Evolutionary conservation across 768 basidiomycete species (phyloP).

Genomic region (Tricholoma sp.): DNA sequence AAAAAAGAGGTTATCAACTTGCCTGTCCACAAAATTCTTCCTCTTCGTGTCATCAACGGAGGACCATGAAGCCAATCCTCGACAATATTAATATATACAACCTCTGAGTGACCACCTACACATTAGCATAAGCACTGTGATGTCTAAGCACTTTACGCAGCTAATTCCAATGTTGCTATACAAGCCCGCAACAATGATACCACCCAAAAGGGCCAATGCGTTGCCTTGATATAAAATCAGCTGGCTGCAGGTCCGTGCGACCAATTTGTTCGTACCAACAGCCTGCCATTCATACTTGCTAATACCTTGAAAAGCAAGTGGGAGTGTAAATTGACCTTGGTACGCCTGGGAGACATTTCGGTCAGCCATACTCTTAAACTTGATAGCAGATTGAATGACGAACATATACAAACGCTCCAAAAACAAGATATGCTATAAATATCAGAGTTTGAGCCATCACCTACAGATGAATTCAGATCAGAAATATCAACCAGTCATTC

Average conservation of each 20-base stretch:
- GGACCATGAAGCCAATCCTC: slow-evolving; percentile 51
- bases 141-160: slow-evolving; percentile 11
- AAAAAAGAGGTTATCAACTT: slow-evolving; percentile 8
- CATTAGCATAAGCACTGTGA: not conserved
- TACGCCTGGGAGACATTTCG: slow-evolving; percentile 32
- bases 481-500: not conserved
- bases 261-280: slow-evolving; percentile 23
- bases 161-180: slow-evolving; percentile 63
- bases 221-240: slow-evolving; percentile 26
- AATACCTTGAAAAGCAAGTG: slow-evolving; percentile 42
- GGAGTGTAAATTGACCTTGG: slow-evolving; percentile 58
- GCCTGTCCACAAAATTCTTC: slow-evolving; percentile 42
- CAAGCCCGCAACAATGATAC: slow-evolving; percentile 55
- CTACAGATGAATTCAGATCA: slow-evolving; percentile 13
- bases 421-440: slow-evolving; percentile 48
- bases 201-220: slow-evolving; percentile 42
- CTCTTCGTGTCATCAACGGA: slow-evolving; percentile 35
- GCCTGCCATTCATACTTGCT: slow-evolving; percentile 44
- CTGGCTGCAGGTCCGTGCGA: not conserved
- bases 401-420: slow-evolving; percentile 47
- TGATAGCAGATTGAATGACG: slow-evolving; percentile 5
- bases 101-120: slow-evolving; percentile 26
- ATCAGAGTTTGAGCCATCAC: slow-evolving; percentile 46
- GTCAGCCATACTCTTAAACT: not conserved
- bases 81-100: slow-evolving; percentile 49